A percentile compares a stretch with the other conserved stretches of the same genome.
Conservation (phyloP, 2,329 filamentous ascomycete genomes). For the Furcasterigmium furcatum region DNA sequence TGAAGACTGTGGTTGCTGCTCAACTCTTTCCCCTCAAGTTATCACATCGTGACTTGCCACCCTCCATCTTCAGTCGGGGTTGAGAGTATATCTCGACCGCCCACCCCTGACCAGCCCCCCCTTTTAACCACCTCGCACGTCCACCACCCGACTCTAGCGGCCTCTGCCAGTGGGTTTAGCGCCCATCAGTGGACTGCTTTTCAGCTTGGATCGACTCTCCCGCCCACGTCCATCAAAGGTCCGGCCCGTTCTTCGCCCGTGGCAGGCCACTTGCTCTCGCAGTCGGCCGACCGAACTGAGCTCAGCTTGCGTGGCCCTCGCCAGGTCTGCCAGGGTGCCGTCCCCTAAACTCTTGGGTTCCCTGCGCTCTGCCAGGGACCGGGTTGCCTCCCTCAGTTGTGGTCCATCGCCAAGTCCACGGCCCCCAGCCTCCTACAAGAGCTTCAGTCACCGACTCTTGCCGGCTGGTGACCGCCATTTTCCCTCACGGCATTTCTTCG, state of each 20-base stretch:
- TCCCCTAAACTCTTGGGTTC: no score
- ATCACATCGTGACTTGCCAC: no score
- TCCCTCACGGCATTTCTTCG: background rate
- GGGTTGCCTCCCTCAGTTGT: background rate
- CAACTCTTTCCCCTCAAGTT: no score
- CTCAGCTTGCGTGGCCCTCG: background rate
- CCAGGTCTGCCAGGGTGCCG: background rate
- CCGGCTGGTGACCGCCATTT: constrained; percentile 1
- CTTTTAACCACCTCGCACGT: background rate
- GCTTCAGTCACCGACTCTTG: background rate
- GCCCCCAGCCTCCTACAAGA: background rate
- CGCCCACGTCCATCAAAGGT: background rate
- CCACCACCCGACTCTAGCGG: background rate
- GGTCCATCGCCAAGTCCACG: no score
- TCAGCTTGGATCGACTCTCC: background rate
- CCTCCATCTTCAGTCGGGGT: no score
- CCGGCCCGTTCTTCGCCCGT: background rate
- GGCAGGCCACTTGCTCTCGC: background rate
- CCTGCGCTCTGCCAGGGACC: no score
- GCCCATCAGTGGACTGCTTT: background rate
- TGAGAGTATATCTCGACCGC: no score
- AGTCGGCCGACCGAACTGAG: background rate
- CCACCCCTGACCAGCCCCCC: no score
- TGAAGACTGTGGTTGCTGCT: no score
- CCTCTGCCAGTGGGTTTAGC: constrained; percentile 2